These are phyloP conservation scores for Lignosus rhinocerotis DNA, from an alignment of 1,284 basidiomycete genomes.

Conservation along the genomic window DNA sequence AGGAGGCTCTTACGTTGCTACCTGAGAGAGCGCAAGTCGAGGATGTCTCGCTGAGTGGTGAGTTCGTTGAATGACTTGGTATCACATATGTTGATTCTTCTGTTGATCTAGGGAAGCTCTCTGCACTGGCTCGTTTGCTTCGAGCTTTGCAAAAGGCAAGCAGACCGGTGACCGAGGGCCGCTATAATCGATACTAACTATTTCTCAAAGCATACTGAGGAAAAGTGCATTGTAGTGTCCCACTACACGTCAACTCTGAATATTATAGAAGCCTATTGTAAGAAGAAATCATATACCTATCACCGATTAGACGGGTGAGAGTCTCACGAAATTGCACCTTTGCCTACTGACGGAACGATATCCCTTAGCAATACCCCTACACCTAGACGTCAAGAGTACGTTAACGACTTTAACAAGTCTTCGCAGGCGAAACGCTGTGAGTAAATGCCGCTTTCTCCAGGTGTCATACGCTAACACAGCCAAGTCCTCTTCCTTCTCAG, in stretches of 20 bases:
- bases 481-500: conserved; percentile 90
- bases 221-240: conserved; percentile 92
- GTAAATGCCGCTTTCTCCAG: conserved; percentile 27
- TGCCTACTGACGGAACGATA: conserved; percentile 7
- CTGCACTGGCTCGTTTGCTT: conserved; percentile 76
- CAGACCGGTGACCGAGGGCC: not conserved
- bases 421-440: conserved; percentile 67
- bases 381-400: conserved; percentile 80
- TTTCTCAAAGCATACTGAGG: conserved; percentile 64
- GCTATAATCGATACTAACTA: not conserved
- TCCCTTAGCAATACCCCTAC: conserved; percentile 71
- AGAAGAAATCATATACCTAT: conserved; percentile 74
- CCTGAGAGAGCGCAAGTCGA: conserved; percentile 62
- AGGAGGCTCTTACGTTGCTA: conserved; percentile 67
- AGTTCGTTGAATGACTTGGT: conserved; percentile 19
- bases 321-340: not conserved
- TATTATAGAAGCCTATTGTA: conserved; percentile 86
- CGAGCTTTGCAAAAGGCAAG: conserved; percentile 58
- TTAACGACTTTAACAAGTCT: conserved; percentile 80
- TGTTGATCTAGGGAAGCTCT: conserved; percentile 70
- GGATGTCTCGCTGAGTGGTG: conserved; percentile 79
- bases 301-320: conserved; percentile 86
- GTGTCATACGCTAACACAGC: not conserved
- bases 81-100: conserved; percentile 6
- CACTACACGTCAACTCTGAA: conserved; percentile 92